These are phyloP conservation scores for Geotrichum armillariae DNA, from an alignment of 1,139 yeast genomes.

Conservation along the genomic window DNA sequence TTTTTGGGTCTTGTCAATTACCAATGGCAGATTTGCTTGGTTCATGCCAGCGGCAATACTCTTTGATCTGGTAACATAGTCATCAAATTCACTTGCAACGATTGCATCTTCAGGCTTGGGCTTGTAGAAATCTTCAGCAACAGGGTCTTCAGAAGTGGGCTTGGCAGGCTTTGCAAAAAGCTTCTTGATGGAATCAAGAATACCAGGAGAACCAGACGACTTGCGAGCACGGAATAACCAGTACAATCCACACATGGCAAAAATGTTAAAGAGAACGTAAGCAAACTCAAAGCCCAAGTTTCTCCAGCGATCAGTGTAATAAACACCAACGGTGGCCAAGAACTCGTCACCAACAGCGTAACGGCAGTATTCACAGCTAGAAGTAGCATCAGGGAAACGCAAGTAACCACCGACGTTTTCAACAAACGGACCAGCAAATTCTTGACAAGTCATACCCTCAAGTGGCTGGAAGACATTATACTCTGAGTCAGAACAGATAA, in stretches of 20 bases:
- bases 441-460: constrained; percentile 56
- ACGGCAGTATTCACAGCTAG: constrained; percentile 58
- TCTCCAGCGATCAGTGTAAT: constrained; percentile 54
- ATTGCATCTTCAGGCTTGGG: constrained; percentile 13
- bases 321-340: constrained; percentile 46
- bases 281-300: constrained; percentile 55
- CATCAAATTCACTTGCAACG: constrained; percentile 10
- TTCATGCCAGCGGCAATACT: neutral
- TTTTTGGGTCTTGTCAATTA: neutral
- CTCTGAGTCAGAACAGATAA: constrained; percentile 54
- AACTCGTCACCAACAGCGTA: constrained; percentile 55
- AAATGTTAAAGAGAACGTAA: constrained; percentile 48
- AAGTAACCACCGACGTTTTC: constrained; percentile 52
- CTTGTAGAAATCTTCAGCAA: constrained; percentile 8
- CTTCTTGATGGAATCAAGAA: constrained; percentile 5
- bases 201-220: constrained; percentile 14
- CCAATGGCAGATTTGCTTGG: neutral
- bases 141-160: constrained; percentile 8
- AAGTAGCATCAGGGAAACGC: constrained; percentile 50
- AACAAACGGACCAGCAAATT: constrained; percentile 45
- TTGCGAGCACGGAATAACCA: constrained; percentile 31
- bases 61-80: neutral
- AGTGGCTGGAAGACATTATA: constrained; percentile 57
- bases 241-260: constrained; percentile 45
- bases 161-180: constrained; percentile 11